A percentile compares a stretch with the other conserved stretches of the same genome.
Conservation (phyloP, 768 basidiomycete genomes). For the Trichaptum fuscoviolaceum region DNA sequence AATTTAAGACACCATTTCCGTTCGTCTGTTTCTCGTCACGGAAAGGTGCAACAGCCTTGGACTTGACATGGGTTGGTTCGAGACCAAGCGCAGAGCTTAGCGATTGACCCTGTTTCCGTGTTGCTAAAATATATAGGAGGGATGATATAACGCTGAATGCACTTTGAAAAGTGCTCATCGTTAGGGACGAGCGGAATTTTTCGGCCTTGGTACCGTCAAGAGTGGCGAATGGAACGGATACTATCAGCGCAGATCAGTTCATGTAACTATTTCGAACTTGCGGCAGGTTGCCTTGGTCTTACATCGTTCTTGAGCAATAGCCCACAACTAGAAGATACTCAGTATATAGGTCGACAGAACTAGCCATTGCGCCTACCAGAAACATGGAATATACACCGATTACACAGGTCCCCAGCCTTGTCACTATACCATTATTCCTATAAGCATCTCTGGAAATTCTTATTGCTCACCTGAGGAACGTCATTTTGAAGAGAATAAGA, state of each 20-base stretch:
- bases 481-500: not conserved
- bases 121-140: slow-evolving; percentile 64
- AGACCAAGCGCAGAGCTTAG: slow-evolving; percentile 61
- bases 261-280: not conserved
- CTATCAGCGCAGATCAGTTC: slow-evolving; percentile 29
- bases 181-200: slow-evolving; percentile 81
- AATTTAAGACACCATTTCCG: slow-evolving; percentile 11
- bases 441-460: not conserved
- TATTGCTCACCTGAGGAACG: not conserved
- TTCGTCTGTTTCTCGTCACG: slow-evolving; percentile 22
- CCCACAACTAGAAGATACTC: slow-evolving; percentile 60
- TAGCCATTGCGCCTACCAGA: slow-evolving; percentile 47
- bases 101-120: slow-evolving; percentile 49
- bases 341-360: slow-evolving; percentile 9
- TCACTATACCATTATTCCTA: not conserved
- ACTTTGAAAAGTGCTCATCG: slow-evolving; percentile 84
- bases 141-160: slow-evolving; percentile 72
- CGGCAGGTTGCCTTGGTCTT: slow-evolving; percentile 18
- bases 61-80: slow-evolving; percentile 23
- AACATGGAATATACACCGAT: slow-evolving; percentile 92
- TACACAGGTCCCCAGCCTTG: slow-evolving; percentile 72
- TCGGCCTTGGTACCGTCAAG: slow-evolving; percentile 55
- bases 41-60: slow-evolving; percentile 17
- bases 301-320: slow-evolving; percentile 92
- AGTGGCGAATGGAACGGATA: slow-evolving; percentile 79